Evolutionary conservation across 257 asterid species (phyloP).

Genomic region (Capsicum pubescens): DNA sequence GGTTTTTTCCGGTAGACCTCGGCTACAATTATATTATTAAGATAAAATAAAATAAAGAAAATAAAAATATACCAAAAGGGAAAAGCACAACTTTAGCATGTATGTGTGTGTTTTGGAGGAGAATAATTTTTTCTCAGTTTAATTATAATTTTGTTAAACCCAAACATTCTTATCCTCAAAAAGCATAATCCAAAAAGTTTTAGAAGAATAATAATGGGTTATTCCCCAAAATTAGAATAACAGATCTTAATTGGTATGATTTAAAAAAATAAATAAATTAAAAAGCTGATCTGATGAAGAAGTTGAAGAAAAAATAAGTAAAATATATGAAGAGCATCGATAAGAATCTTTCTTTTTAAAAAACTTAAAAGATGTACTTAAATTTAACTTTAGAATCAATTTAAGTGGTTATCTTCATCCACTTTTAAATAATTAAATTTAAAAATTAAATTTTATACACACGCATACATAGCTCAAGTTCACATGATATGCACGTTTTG

Average conservation of each 20-base stretch:
- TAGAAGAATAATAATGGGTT: constrained; percentile 31
- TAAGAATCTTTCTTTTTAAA: constrained; percentile 17
- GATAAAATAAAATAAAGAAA: not conserved
- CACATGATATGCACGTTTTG: too few species aligned
- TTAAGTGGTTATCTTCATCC: constrained; percentile 46
- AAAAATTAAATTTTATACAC: too few species aligned
- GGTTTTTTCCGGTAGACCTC: too few species aligned
- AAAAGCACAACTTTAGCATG: constrained; percentile 61
- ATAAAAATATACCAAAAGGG: constrained; percentile 29
- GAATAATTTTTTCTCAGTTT: constrained; percentile 43
- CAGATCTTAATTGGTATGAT: not conserved
- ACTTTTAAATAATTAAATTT: constrained; percentile 50
- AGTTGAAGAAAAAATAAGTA: constrained; percentile 10
- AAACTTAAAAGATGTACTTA: constrained; percentile 35
- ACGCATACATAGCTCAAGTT: too few species aligned
- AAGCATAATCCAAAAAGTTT: constrained; percentile 54
- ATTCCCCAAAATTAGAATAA: constrained; percentile 17
- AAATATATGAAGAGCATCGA: constrained; percentile 18
- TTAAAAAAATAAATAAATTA: not conserved
- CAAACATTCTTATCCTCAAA: constrained; percentile 65
- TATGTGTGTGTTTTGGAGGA: constrained; percentile 51
- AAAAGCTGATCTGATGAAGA: constrained; percentile 6
- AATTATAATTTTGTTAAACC: constrained; percentile 46
- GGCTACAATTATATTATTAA: too few species aligned
- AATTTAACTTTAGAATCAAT: constrained; percentile 48